Percentiles rank a stretch among this genome's conserved stretches.
phyloP scores from a whole-genome alignment of 805 yeast species.

The Naumovozyma dairenensis region DNA sequence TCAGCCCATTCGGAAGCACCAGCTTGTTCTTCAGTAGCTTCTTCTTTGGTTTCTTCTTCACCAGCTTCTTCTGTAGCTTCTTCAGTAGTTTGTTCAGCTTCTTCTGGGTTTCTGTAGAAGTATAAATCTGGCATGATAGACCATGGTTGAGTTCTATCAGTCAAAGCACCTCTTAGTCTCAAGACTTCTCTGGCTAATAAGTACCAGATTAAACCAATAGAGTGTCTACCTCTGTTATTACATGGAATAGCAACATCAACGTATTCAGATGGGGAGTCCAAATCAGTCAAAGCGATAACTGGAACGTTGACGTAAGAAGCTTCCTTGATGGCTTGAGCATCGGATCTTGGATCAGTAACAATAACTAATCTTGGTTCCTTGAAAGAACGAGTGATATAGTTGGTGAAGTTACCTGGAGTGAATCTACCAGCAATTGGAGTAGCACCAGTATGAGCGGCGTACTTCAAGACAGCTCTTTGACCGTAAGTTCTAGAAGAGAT shows the following conservation, averaged over 20 bases:
- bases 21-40: conserved; percentile 59
- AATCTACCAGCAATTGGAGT: conserved; percentile 99
- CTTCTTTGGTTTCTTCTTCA: conserved; percentile 67
- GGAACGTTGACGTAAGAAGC: conserved; percentile 99
- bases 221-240: conserved; percentile 99
- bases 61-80: conserved; percentile 64
- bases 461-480: conserved; percentile 99
- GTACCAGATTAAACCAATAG: conserved; percentile 99
- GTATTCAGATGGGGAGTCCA: conserved; percentile 97
- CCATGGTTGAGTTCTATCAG: conserved; percentile 96
- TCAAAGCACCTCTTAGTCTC: conserved; percentile 95
- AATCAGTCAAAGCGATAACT: conserved; percentile 97
- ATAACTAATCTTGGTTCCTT: conserved; percentile 99
- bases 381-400: conserved; percentile 99
- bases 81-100: conserved; percentile 72
- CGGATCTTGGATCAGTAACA: conserved; percentile 99
- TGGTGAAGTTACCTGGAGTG: conserved; percentile 99
- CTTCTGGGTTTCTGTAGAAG: conserved; percentile 99
- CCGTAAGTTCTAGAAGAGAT: conserved; percentile 99
- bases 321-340: conserved; percentile 99
- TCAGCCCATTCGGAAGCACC: conserved; percentile 57
- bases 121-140: conserved; percentile 99
- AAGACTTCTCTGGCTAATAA: conserved; percentile 97
- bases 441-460: conserved; percentile 99
- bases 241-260: conserved; percentile 99